Evolutionary conservation across 495 filamentous ascomycete species (phyloP).

Genomic region (Amphirosellinia nigrospora): DNA sequence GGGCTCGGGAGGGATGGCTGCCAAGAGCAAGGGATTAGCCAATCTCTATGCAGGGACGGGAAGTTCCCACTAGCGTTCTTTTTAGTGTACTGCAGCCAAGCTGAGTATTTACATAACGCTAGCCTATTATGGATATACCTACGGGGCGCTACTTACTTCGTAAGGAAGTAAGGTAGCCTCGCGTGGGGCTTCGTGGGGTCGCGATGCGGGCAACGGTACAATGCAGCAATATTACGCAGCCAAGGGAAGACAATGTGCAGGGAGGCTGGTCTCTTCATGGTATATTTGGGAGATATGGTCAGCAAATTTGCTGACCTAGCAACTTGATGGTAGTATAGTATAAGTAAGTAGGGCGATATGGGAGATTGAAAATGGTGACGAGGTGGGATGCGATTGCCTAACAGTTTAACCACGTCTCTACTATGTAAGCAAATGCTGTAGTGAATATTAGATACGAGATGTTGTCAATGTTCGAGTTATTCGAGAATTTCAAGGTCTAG

Average conservation of each 20-base stretch:
- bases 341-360: background rate
- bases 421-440: too few species aligned
- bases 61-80: conserved; percentile 37
- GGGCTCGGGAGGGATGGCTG: conserved; percentile 34
- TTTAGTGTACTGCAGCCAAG: conserved; percentile 19
- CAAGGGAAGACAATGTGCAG: conserved; percentile 14
- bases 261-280: conserved; percentile 4
- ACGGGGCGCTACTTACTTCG: background rate
- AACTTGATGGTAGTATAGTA: background rate
- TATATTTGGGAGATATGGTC: conserved; percentile 11
- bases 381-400: background rate
- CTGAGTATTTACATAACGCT: background rate
- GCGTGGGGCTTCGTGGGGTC: conserved; percentile 22
- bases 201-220: conserved; percentile 21
- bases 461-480: background rate
- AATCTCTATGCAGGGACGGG: conserved; percentile 39
- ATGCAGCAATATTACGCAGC: conserved; percentile 31
- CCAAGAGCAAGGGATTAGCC: conserved; percentile 30
- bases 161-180: conserved; percentile 1
- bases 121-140: background rate
- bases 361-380: background rate
- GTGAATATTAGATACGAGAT: too few species aligned
- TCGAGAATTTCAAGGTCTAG: background rate
- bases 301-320: background rate
- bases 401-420: background rate